Conservation (phyloP, 768 basidiomycete genomes). For the Psilocybe cyanescens region DNA sequence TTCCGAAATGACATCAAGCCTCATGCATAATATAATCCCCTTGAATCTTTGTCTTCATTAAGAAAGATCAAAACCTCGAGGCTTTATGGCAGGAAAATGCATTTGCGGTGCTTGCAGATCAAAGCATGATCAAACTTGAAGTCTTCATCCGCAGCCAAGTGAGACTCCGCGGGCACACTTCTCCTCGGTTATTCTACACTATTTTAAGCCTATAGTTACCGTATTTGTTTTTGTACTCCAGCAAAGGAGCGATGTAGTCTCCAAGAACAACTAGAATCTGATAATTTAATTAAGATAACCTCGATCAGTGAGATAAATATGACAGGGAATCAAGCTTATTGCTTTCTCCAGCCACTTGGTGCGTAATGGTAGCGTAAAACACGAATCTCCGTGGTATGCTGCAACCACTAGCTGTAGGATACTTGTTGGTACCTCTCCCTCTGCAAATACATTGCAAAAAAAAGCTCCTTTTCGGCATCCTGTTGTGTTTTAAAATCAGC, state of each 20-base stretch:
- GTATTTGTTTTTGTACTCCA: slow-evolving; percentile 25
- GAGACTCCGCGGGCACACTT: too few species aligned
- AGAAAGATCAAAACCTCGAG: too few species aligned
- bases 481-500: too few species aligned
- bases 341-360: slow-evolving; percentile 28
- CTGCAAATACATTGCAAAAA: slow-evolving; percentile 33
- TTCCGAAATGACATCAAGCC: too few species aligned
- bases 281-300: too few species aligned
- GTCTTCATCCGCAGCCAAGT: too few species aligned
- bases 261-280: slow-evolving; percentile 21
- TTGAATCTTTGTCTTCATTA: too few species aligned
- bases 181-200: too few species aligned
- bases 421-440: slow-evolving; percentile 19
- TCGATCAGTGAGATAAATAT: neutral
- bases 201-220: slow-evolving; percentile 10
- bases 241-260: slow-evolving; percentile 27
- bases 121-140: too few species aligned
- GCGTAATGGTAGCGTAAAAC: slow-evolving; percentile 27
- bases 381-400: slow-evolving; percentile 30
- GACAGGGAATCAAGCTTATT: slow-evolving; percentile 18
- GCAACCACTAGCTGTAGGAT: slow-evolving; percentile 24
- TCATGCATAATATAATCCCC: too few species aligned
- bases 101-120: too few species aligned
- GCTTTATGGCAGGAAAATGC: too few species aligned
- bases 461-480: slow-evolving; percentile 35